Evolutionary conservation across 108 stramenopile species (phyloP).

Genomic region (Epithemia pelagica): DNA sequence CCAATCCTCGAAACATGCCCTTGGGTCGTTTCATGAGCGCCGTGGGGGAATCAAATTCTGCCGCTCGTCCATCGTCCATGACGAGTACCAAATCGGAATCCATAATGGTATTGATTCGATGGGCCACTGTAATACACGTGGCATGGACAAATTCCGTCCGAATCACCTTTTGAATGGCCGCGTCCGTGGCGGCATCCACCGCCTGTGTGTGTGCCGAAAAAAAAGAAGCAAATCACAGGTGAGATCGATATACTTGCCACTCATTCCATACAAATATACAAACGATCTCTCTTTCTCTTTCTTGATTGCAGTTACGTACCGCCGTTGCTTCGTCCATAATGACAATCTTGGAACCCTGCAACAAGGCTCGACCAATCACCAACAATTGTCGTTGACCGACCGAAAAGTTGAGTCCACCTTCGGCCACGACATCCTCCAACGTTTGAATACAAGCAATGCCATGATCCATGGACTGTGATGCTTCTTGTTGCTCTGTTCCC

Average conservation of each 20-base stretch:
- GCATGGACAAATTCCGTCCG: constrained; percentile 56
- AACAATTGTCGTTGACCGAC: constrained; percentile 96
- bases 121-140: constrained; percentile 89
- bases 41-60: constrained; percentile 70
- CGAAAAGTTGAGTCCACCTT: constrained; percentile 86
- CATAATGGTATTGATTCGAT: constrained; percentile 93
- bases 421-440: constrained; percentile 64
- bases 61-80: constrained; percentile 84
- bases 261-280: too few species aligned
- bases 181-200: constrained; percentile 90
- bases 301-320: too few species aligned
- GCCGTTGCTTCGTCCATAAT: constrained; percentile 93
- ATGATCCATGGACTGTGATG: neutral
- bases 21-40: constrained; percentile 41
- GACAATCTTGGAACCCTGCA: constrained; percentile 61
- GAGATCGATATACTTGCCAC: too few species aligned
- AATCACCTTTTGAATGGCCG: constrained; percentile 78
- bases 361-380: constrained; percentile 90
- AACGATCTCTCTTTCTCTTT: too few species aligned
- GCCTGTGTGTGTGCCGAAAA: constrained; percentile 30
- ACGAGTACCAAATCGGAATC: constrained; percentile 91
- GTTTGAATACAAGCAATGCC: constrained; percentile 31
- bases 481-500: constrained; percentile 8
- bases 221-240: too few species aligned
- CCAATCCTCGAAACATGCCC: constrained; percentile 71